Evolutionary conservation across 768 basidiomycete genomes (phyloP).

Genomic region (Pluteus cervinus): DNA sequence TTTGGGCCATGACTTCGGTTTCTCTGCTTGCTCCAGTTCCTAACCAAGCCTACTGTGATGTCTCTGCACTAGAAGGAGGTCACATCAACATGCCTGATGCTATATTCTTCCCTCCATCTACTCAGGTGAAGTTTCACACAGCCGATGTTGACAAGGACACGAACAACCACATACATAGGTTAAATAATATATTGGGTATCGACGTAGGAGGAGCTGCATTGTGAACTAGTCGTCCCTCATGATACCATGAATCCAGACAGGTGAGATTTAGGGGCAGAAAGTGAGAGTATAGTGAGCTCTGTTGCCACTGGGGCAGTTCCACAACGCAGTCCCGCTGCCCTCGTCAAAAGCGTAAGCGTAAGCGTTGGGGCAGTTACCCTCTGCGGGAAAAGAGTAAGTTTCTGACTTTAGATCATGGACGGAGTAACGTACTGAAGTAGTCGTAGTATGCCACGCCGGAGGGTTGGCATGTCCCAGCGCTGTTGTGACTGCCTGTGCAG

Average conservation of each 20-base stretch:
- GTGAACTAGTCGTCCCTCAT: too few species aligned
- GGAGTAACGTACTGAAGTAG: too few species aligned
- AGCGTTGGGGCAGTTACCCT: conserved; percentile 36
- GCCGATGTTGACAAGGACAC: too few species aligned
- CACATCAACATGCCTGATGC: conserved; percentile 31
- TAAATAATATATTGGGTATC: too few species aligned
- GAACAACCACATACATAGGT: too few species aligned
- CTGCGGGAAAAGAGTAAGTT: conserved; percentile 36
- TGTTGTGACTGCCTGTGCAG: conserved; percentile 51
- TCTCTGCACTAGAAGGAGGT: conserved; percentile 54
- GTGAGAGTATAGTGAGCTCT: conserved; percentile 44
- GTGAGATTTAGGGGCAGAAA: conserved; percentile 43
- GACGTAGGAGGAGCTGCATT: too few species aligned
- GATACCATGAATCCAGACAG: too few species aligned
- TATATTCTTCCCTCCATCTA: conserved; percentile 27
- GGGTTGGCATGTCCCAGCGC: conserved; percentile 48
- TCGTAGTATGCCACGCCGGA: conserved; percentile 30
- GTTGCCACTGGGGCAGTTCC: conserved; percentile 36
- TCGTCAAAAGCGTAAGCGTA: conserved; percentile 57
- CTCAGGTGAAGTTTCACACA: conserved; percentile 18
- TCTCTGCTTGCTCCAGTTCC: conserved; percentile 31
- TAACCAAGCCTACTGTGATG: conserved; percentile 43
- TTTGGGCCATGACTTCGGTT: too few species aligned
- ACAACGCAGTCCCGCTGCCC: conserved; percentile 41
- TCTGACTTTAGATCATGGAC: too few species aligned